Base-by-base conservation (phyloP, 345 rosid species). In the Durio zibethinus region DNA sequence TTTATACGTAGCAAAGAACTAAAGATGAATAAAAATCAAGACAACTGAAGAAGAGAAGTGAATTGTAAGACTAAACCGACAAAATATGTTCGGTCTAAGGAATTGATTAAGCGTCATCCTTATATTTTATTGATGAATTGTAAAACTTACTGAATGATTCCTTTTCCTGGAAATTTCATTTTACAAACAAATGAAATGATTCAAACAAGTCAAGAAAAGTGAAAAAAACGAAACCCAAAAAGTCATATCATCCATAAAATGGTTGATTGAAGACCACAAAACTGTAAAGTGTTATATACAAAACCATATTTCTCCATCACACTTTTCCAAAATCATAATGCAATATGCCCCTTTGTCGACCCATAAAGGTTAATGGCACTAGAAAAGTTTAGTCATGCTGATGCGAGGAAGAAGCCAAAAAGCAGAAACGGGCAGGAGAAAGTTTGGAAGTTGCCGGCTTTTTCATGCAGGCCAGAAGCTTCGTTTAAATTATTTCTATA, bases 371-470 rank as follows among this genome's bases (percentile, higher is more conserved):
- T 60, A 38, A 5, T 3, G 7, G 72, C 38, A 33, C 57, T 5
- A 23, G 25, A 48, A 35, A 67, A 47, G 27, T 12, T 64, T 68
- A 5, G 27, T 12, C n/a, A 18, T 36, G 67, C n/a, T 73, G 72
- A 45, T 72, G 45, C 72, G 6, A 36, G 16, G 38, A 5, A 20
- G 64, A 84, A 84, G 42, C 61, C 27, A 74, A 80, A 81, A 83
- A 81, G 45, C 27, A 76, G 81, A 66, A 81, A 77, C 70, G 7
- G 74, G 60, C 84, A 47, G 81, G 9, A 25, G 21, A 71, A 72
- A 38, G 4, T 73, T 59, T 63, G 33, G 48, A 47, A 57, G 82
- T 78, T 84, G 87, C 79, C 85, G 77, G 87, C 88, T 64, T 61
- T 29, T 29, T 31, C 40, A 20, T 40, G 71, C 25, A 23, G 72